Conservation (phyloP, 805 yeast genomes). For the Myxozyma mucilagina region DNA sequence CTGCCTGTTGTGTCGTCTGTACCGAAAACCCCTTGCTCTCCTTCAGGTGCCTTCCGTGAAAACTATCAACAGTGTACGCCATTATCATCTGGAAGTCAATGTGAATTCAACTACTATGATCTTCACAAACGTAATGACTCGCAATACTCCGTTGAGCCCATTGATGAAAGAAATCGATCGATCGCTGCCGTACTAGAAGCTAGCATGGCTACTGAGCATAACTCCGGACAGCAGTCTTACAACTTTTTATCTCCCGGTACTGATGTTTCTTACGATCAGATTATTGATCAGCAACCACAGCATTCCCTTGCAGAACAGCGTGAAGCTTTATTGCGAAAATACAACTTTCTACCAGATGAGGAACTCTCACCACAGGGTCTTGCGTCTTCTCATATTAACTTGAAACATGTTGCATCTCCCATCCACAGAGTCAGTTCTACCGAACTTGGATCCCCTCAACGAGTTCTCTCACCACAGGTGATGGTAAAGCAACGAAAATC, state of each 20-base stretch:
- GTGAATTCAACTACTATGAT: background rate
- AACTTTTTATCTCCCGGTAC: background rate
- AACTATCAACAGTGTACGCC: background rate
- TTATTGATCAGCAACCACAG: background rate
- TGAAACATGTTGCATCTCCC: background rate
- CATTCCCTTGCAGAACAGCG: constrained; percentile 12
- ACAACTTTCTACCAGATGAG: constrained; percentile 18
- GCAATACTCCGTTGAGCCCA: background rate
- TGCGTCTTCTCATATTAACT: background rate
- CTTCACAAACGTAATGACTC: background rate
- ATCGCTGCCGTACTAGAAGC: constrained; percentile 2
- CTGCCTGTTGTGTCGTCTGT: constrained; percentile 3
- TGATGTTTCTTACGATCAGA: background rate
- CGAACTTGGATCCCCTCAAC: constrained; percentile 8
- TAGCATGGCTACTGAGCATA: background rate
- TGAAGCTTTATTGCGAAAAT: constrained; percentile 1
- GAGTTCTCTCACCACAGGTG: background rate
- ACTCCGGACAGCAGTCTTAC: background rate
- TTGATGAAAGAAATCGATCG: constrained; percentile 4
- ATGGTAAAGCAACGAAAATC: constrained; percentile 11
- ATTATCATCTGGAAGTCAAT: background rate
- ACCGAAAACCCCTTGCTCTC: constrained; percentile 5
- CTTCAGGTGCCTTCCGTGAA: background rate
- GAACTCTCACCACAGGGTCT: constrained; percentile 2
- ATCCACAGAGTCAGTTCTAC: constrained; percentile 3